phyloP scores from a whole-genome alignment of 2,329 filamentous ascomycete species.

The Claviceps arundinis region DNA sequence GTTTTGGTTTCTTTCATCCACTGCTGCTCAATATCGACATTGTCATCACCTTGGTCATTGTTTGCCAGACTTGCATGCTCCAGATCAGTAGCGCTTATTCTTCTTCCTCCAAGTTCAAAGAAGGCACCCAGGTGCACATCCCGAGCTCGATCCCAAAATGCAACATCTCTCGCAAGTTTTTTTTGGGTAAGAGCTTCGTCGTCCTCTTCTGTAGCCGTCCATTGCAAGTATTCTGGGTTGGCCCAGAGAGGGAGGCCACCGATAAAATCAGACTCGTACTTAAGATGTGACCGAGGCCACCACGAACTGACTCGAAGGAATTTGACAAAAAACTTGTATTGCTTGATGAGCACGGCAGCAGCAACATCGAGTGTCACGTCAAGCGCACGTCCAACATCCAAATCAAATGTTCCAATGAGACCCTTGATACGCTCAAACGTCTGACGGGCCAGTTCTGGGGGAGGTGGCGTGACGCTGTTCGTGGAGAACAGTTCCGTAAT shows the following conservation, averaged over 20 bases:
- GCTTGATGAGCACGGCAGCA: slow-evolving; percentile 82
- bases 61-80: slow-evolving; percentile 28
- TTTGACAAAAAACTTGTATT: slow-evolving; percentile 89
- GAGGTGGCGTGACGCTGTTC: slow-evolving; percentile 59
- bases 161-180: slow-evolving; percentile 52
- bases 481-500: slow-evolving; percentile 92
- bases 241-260: slow-evolving; percentile 78
- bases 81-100: slow-evolving; percentile 46
- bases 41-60: slow-evolving; percentile 26
- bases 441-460: slow-evolving; percentile 62
- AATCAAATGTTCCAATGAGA: slow-evolving; percentile 89
- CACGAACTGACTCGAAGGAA: slow-evolving; percentile 84
- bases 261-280: slow-evolving; percentile 29
- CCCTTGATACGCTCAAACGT: slow-evolving; percentile 89
- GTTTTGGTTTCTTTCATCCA: slow-evolving; percentile 78
- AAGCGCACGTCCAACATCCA: slow-evolving; percentile 87
- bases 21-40: slow-evolving; percentile 45
- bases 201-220: slow-evolving; percentile 55
- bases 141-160: slow-evolving; percentile 73
- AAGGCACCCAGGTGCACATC: slow-evolving; percentile 69
- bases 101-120: slow-evolving; percentile 72
- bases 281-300: slow-evolving; percentile 63
- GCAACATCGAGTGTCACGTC: slow-evolving; percentile 94
- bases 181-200: slow-evolving; percentile 41
- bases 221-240: slow-evolving; percentile 53